Evolutionary conservation across 1,139 yeast genomes (phyloP), one percentile per base, ranked within the genome.

Genomic region (Pichia sp.): DNA sequence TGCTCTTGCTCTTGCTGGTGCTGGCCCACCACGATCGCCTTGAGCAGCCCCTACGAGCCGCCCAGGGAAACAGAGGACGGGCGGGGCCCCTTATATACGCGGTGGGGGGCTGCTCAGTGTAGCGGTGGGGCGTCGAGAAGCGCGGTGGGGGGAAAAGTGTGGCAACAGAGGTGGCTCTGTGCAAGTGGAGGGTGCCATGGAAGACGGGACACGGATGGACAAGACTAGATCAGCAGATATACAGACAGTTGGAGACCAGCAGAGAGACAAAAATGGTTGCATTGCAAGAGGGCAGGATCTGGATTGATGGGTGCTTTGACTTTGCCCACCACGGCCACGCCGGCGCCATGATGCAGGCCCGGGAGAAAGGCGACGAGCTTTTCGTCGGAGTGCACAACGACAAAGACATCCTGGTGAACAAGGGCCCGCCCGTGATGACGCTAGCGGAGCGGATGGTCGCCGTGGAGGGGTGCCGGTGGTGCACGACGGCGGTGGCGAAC

Each of bases 281-380:
- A 16, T 44, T 50, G 26, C 43, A 47, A 29, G 64, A 64, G 13
- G 51, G 61, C 10, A 57, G 76, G 47, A 84, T 90, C 59, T 93
- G 98, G 99, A 83, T 93, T 44, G 99, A 93, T 68, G 99, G 99
- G 0, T 93, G 99, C 67, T 93, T 93, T 72, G 99, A 93, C 69
- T 93, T 93, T 73, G 90, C 96, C 43, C 99, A 93, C 68, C 98
- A 93, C 66, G 99, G 93, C 42, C 99, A 93, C 65, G 96, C 97
- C 1, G 97, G 97, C 23, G 99, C 98, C 30, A 84, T 93, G 81
- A 74, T 89, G 55, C 99, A 93, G 68, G 97, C 99, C 1, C 80
- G 93, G 49, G 89, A 85, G 68, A 74, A 83, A 47, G 93, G 95
- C 45, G 75, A 77, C 54, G 87, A 86, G 69, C 77, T 88, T 52